Percentiles rank a stretch among this genome's conserved stretches.
These are phyloP conservation scores for Cinnamomum chago DNA, from an alignment of 164 flowering plant genomes.

Conservation along the genomic window DNA sequence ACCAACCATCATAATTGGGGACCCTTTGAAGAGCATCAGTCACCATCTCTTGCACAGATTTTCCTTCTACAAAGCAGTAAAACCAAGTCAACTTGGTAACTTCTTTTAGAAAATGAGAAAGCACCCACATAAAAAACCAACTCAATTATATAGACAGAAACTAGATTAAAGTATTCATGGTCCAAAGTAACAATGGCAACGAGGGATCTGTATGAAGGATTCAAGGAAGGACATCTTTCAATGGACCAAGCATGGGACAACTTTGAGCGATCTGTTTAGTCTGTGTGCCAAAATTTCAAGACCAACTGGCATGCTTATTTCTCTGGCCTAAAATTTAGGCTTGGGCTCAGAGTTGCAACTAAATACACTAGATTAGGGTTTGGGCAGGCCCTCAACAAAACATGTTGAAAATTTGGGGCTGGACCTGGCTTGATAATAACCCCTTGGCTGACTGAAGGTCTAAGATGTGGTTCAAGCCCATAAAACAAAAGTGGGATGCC, in stretches of 20 bases:
- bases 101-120: not conserved
- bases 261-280: not conserved
- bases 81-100: conserved; percentile 6
- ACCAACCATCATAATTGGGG: conserved; percentile 79
- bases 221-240: not conserved
- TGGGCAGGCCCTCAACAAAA: too few species aligned
- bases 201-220: not conserved
- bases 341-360: not conserved
- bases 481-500: not conserved
- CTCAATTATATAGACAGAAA: not conserved
- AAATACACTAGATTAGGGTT: not conserved
- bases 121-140: not conserved
- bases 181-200: not conserved
- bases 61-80: conserved; percentile 68
- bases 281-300: not conserved
- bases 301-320: not conserved
- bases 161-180: not conserved
- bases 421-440: not conserved
- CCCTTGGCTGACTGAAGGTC: not conserved
- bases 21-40: conserved; percentile 83
- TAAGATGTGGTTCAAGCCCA: not conserved
- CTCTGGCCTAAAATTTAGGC: not conserved
- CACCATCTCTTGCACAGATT: conserved; percentile 96
- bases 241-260: not conserved
- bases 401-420: not conserved